A percentile compares a stretch with the other conserved stretches of the same genome.
Evolutionary conservation across 2,329 filamentous ascomycete species (phyloP).

Genomic region (Colletotrichum salicis): DNA sequence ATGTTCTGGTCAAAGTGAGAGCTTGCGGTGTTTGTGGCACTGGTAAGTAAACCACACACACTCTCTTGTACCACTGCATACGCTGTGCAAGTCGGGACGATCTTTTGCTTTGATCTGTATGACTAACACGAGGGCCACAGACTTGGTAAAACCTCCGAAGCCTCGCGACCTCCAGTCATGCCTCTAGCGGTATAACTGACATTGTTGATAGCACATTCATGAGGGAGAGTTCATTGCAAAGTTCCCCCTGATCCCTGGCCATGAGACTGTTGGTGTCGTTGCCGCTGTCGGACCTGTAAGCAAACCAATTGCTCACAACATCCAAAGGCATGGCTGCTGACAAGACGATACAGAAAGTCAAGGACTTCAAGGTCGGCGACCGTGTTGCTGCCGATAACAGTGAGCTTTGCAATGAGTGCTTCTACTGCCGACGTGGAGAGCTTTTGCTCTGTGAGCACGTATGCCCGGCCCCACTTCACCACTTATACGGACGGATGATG

Average conservation of each 20-base stretch:
- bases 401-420: slow-evolving; percentile 77
- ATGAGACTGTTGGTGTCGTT: slow-evolving; percentile 75
- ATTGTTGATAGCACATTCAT: slow-evolving; percentile 63
- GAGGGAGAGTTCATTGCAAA: slow-evolving; percentile 74
- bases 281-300: slow-evolving; percentile 62
- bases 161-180: background rate
- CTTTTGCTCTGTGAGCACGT: slow-evolving; percentile 74
- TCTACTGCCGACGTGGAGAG: slow-evolving; percentile 77
- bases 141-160: slow-evolving; percentile 45
- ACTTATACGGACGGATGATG: background rate
- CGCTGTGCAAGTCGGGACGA: background rate
- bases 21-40: slow-evolving; percentile 72
- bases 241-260: slow-evolving; percentile 74
- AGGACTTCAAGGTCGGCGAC: slow-evolving; percentile 69
- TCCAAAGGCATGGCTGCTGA: background rate
- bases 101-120: background rate
- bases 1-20: slow-evolving; percentile 74
- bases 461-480: background rate
- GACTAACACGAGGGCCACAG: slow-evolving; percentile 42
- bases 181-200: slow-evolving; percentile 28
- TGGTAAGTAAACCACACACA: slow-evolving; percentile 48
- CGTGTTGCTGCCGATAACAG: slow-evolving; percentile 73
- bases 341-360: slow-evolving; percentile 58
- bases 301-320: background rate
- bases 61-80: background rate